Evolutionary conservation across 1,284 basidiomycete species (phyloP), one percentile per base, ranked within the genome.

Genomic region (Ustilago lituana): DNA sequence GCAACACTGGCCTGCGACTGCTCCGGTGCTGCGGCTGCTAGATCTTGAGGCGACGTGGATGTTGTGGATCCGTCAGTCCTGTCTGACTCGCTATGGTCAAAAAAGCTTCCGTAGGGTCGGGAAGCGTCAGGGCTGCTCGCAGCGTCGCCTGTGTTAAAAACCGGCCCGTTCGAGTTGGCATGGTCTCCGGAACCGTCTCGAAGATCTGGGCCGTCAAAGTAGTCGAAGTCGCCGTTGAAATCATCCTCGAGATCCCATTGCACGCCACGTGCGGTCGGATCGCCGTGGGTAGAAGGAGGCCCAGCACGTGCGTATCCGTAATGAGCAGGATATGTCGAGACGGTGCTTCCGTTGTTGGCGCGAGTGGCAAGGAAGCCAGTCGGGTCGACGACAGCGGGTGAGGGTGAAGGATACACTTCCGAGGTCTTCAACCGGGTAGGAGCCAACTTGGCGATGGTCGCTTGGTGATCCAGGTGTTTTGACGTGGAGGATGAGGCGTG

Each of bases 351-450:
- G 32, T 62, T 63, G 48, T 66, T 65, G 47, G 58, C 54, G 19
- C 56, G 63, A 9, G 69, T 65, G n/a, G 53, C 54, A 24, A 68
- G 39, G 47, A 78, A 77, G 19, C 81, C 73, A 7, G 76, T 73
- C 5, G 77, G 77, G 79, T 93, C 93, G 4, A 92, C 89, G 63
- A 92, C 86, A 17, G 84, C 83, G 3, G 86, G 84, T n/a, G 76
- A 80, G 2, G 83, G 82, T 10, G 83, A 77, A 4, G 83, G 83
- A 63, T 84, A 82, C 7, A 78, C 56, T 19, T 85, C 84, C 40
- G 83, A 80, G 4, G 91, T 92, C 85, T 98, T 98, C 74, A 98
- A 86, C 40, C 92, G 87, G 1, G 95, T 94, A 0, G 95, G 95
- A 0, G 94, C 91, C 67, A 98, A 94, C 41, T 93, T 91, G 12